phyloP scores from a whole-genome alignment of 208 protist genomes.

The Leishmania turanica region DNA sequence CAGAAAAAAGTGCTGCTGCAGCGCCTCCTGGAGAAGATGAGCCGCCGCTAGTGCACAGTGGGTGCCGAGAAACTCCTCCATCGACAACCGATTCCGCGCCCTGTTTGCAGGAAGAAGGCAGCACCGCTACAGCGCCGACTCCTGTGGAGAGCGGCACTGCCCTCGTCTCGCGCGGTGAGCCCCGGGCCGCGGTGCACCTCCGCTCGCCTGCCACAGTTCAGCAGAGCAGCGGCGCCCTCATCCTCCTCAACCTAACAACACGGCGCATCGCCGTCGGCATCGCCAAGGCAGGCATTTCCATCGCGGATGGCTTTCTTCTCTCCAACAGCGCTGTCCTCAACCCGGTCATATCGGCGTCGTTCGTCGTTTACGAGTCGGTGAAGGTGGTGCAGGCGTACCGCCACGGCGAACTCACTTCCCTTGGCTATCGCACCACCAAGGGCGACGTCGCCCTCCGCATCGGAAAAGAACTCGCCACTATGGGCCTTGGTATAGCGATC shows the following conservation, averaged over 20 bases:
- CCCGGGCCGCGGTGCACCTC: neutral
- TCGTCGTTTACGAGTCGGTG: slow-evolving; percentile 62
- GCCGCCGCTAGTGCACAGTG: neutral
- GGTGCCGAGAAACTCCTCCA: neutral
- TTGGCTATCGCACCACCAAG: slow-evolving; percentile 58
- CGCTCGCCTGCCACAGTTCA: slow-evolving; percentile 17
- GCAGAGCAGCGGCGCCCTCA: slow-evolving; percentile 16
- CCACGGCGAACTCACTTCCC: slow-evolving; percentile 50
- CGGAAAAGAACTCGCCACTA: slow-evolving; percentile 61
- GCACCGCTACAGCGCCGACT: neutral
- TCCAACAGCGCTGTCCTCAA: slow-evolving; percentile 49
- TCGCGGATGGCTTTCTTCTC: slow-evolving; percentile 59
- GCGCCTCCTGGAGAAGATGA: neutral
- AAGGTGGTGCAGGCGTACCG: slow-evolving; percentile 55
- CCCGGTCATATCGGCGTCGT: slow-evolving; percentile 53
- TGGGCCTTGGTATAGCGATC: slow-evolving; percentile 56
- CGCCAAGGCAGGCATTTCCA: slow-evolving; percentile 47
- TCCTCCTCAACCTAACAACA: slow-evolving; percentile 38
- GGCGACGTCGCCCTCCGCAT: slow-evolving; percentile 58
- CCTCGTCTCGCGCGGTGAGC: slow-evolving; percentile 1
- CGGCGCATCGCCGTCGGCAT: slow-evolving; percentile 47
- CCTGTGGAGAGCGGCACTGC: neutral
- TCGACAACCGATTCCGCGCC: neutral
- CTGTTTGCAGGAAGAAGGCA: neutral
- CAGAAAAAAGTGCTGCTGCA: neutral